Evolutionary conservation across 257 asterid genomes (phyloP), one percentile per base, ranked within the genome.

Genomic region (Primulina huaijiensis): DNA sequence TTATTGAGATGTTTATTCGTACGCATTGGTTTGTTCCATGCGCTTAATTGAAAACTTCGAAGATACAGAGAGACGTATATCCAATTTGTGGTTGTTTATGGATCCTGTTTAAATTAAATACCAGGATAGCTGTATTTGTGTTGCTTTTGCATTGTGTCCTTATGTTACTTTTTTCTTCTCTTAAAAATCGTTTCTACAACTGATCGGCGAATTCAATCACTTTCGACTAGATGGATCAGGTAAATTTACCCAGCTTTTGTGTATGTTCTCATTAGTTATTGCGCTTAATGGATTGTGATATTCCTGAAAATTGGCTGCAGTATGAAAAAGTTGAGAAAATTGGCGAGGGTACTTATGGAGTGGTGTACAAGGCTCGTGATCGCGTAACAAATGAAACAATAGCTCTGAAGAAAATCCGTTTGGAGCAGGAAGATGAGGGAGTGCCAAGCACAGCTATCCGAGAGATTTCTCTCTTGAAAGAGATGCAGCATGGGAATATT

Each of bases 381-480:
- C 92, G 87, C 50, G 64, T 62, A 60, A 90, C 99, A 14, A 93
- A 93, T 83, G 92, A 89, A 80, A 90, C 97, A 58, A 89, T 93
- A 68, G 97, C 98, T 56, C 77, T 93, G 82, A 93, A 93, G 89
- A 93, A 93, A 84, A 93, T 93, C 75, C 87, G 98, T 35, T 85
- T 93, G 77, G 97, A 93, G 87, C 96, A 93, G 82, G 98, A 93
- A 74, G 98, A 93, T 70, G 98, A 93, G 74, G 98, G 98, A 55
- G 98, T 93, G n/a, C 98, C 98, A 11, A 93, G 97, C 80, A 93
- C 97, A 3, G 97, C 98, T 73, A 93, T 93, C 64, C 84, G 97
- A 80, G 98, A 90, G 84, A 93, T 93, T 37, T 93, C 98, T n/a
- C 92, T 93, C 38, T 79, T 93, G 83, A 90, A 93, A 77, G 98